These are phyloP conservation scores for Scytalidium sp. DNA, from an alignment of 2,329 filamentous ascomycete species.

Conservation along the genomic window DNA sequence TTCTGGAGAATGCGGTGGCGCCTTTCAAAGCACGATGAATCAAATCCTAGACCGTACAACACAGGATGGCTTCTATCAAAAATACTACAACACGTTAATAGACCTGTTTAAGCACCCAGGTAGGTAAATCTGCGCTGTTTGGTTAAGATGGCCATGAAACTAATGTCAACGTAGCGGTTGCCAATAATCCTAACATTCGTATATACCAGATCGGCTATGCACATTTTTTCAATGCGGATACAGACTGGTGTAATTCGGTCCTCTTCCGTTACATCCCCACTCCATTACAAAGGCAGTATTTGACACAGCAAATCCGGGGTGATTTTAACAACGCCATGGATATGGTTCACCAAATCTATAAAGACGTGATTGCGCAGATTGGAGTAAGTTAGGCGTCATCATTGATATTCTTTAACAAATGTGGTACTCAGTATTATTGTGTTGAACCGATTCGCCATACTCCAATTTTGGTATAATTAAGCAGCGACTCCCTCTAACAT, in stretches of 20 bases:
- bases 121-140: neutral
- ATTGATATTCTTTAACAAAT: neutral
- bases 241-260: neutral
- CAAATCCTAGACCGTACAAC: neutral
- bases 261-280: neutral
- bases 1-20: neutral
- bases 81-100: neutral
- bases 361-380: neutral
- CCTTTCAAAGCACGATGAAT: neutral
- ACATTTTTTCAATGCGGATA: constrained; percentile 32
- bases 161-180: neutral
- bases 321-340: neutral
- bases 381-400: neutral
- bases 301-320: neutral
- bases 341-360: neutral
- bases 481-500: neutral
- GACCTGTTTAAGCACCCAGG: neutral
- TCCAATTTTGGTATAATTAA: neutral
- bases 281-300: neutral
- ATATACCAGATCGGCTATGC: constrained; percentile 33
- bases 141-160: neutral
- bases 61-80: neutral
- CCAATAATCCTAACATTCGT: neutral
- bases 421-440: neutral
- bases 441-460: neutral